Evolutionary conservation across 306 rosid species (phyloP).

Genomic region (Begonia masoniana): DNA sequence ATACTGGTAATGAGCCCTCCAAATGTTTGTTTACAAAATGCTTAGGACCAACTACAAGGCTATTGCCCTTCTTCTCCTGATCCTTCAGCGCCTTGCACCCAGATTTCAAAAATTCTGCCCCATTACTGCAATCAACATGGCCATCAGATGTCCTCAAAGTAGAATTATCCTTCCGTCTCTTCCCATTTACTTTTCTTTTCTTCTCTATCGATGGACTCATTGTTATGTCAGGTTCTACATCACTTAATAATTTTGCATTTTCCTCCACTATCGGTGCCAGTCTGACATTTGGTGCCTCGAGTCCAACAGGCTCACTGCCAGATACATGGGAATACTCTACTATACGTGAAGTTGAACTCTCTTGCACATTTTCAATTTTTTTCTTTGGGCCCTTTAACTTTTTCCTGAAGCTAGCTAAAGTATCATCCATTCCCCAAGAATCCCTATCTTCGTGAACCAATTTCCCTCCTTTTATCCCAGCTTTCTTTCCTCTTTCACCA

Average conservation of each 20-base stretch:
- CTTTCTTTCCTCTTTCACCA: conserved; percentile 26
- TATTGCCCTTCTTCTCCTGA: conserved; percentile 5
- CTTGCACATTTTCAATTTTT: conserved; percentile 33
- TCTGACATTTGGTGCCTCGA: conserved; percentile 15
- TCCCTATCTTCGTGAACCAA: conserved; percentile 25
- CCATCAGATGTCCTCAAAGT: conserved; percentile 5
- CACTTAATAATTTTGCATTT: conserved; percentile 8
- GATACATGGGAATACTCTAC: conserved; percentile 22
- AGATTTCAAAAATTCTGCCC: conserved; percentile 17
- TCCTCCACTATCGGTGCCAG: conserved; percentile 6
- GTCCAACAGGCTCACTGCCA: conserved; percentile 14
- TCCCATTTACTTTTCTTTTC: conserved; percentile 18
- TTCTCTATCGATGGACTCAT: conserved; percentile 13
- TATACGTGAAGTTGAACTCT: conserved; percentile 24
- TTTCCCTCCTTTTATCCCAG: conserved; percentile 18
- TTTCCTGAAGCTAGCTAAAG: conserved; percentile 86
- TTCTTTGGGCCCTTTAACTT: conserved; percentile 85
- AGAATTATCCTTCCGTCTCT: conserved; percentile 15
- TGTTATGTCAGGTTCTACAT: conserved; percentile 17
- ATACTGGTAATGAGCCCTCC: conserved; percentile 42
- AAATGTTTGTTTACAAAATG: conserved; percentile 21
- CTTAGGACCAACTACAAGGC: conserved; percentile 20
- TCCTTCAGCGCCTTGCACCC: conserved; percentile 14
- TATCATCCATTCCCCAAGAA: conserved; percentile 74
- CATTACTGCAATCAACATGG: neutral